Evolutionary conservation across 2,329 filamentous ascomycete genomes (phyloP), one percentile per base, ranked within the genome.

Genomic region (Trichoderma koningiopsis): DNA sequence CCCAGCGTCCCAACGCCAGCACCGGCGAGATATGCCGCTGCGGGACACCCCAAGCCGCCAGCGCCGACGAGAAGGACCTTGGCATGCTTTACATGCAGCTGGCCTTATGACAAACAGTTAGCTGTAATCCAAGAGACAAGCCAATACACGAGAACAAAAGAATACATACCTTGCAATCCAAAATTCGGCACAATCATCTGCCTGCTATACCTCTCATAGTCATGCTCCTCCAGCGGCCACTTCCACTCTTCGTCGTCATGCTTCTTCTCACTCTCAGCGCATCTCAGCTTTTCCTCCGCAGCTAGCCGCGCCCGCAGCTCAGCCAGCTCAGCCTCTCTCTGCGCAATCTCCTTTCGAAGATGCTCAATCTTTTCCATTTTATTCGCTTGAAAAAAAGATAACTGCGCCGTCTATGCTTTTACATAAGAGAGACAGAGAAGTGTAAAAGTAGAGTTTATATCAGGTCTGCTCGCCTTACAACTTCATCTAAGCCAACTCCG

Each of bases 31-130:
- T 99, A 99, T n/a, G 92, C 87, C 0, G 94, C 92, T 14, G 96
- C 94, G 13, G 96, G 96, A 77, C 93, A 98, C 13, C 96, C 96
- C 14, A 99, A 83, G 0, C 96, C 96, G 6, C 96, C 96, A 2
- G 92, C 90, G 13, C 96, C 96, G 29, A 99, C 87, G 58, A 99
- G 84, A 8, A 98, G 85, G 5, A 97, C 89, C 24, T 85, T 88
- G 0, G 92, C 85, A 0, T 85, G 82, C 75, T 89, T 91, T 19
- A 98, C 83, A 37, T 87, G 85, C 7, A 95, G 82, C 80, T 98
- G 95, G 0, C 92, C 93, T 29, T 5, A 29, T 4, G 8, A 29
- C 3, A 29, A 2, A 5, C 16, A 55, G 14, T 27, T 4, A 16
- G 76, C 13, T 35, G 56, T 5, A 11, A 13, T 29, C 16, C 49